Base-by-base conservation (phyloP, 306 rosid species). In the Fragaria nilgerrensis region DNA sequence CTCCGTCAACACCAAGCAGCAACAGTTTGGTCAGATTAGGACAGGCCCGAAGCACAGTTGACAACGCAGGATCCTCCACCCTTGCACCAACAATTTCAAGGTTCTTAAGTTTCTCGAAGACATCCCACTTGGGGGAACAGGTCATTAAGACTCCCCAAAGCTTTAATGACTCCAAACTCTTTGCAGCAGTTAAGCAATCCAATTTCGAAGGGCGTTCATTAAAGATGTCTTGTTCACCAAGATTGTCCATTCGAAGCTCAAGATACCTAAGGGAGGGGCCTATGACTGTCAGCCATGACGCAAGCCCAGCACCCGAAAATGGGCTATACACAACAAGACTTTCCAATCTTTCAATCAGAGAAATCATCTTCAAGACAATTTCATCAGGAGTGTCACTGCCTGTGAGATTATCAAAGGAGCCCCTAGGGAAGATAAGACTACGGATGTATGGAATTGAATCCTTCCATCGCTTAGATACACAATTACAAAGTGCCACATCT, bases 121-220 rank as follows among this genome's bases (percentile, higher is more conserved):
- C 89, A 61, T 85, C 90, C 99, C 98, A 96, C 70, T 84, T 87
- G 15, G 98, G 98, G 56, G 92, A 69, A 34, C 81, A 82, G 58
- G 77, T 70, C 89, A 96, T 81, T 79, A 91, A 89, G 19, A 96
- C 99, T 69, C 97, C 97, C 99, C 99, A 96, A 36, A 96, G 86
- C 82, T 89, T 91, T 19, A 96, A 83, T 63, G 94, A 88, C 77
- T 92, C 88, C 85, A 96, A 79, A 78, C 88, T 88, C 83, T 47
- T 81, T 7, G 99, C 94, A 17, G 80, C 77, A 32, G 76, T 81
- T 52, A 96, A 72, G 80, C 90, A 92, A 68, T 88, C 92, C 81
- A 96, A 70, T 74, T 92, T 96, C 56, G 97, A 90, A 12, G 91
- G 90, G 75, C 73, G 71, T 25, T 90, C 97, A 61, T 55, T 77